Conservation (phyloP, 192 early-diverging fungal genomes). For the Backusella macrospora region DNA sequence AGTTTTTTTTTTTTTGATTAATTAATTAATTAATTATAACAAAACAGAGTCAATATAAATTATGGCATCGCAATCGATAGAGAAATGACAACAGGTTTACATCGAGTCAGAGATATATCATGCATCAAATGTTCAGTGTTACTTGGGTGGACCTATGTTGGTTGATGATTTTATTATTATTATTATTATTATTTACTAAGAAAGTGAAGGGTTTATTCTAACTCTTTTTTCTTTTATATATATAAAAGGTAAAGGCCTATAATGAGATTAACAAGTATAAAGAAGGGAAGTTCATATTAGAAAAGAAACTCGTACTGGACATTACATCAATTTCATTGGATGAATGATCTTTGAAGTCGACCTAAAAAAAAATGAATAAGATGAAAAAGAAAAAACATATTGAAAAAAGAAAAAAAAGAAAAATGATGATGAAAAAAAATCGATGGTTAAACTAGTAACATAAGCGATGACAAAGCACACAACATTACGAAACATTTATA, state of each 20-base stretch:
- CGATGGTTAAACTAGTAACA: too few relatives aligned
- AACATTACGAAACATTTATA: not conserved
- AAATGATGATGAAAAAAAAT: not conserved
- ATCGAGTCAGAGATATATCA: constrained; percentile 31
- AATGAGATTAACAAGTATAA: constrained; percentile 40
- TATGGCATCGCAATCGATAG: constrained; percentile 29
- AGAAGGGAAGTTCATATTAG: constrained; percentile 41
- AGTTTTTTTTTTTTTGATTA: constrained; percentile 12
- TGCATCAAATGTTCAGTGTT: constrained; percentile 35
- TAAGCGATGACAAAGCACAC: not conserved
- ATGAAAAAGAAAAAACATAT: constrained; percentile 3
- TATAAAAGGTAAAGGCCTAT: constrained; percentile 39
- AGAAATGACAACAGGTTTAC: constrained; percentile 36
- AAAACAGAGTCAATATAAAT: constrained; percentile 31
- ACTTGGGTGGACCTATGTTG: constrained; percentile 42
- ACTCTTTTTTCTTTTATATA: not conserved
- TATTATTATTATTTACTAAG: not conserved
- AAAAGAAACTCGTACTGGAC: constrained; percentile 27
- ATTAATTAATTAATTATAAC: not conserved
- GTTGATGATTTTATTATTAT: constrained; percentile 13
- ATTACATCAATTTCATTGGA: constrained; percentile 13
- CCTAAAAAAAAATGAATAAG: not conserved
- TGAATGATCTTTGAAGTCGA: not conserved
- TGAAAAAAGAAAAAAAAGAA: not conserved
- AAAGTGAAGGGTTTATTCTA: not conserved